Evolutionary conservation across 495 filamentous ascomycete species (phyloP), one percentile per base, ranked within the genome.

Genomic region (Lophium mytilinum): DNA sequence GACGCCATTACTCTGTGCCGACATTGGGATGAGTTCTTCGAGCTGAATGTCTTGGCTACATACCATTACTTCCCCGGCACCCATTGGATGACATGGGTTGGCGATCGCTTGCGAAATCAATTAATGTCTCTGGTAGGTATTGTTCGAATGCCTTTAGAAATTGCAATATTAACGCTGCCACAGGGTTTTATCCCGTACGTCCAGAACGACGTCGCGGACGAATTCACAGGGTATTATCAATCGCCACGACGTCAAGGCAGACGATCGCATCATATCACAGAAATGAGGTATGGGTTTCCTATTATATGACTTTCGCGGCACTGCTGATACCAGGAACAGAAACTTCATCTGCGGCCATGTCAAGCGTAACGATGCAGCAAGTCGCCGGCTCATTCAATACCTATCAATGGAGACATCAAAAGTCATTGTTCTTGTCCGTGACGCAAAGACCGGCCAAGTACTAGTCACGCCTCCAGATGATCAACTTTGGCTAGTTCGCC

Each of bases 11-110:
- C 67, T 15, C 71, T 80, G 9, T 81, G 79, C 56, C 74, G 76
- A 40, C 77, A 76, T 56, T 80, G 76, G 77, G 71, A 77, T 33
- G 79, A 81, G 56, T 77, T 80, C 61, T 75, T 72, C 45, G 72
- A 79, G 42, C 57, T 81, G 30, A 76, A 75, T 41, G 66, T 74
- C 37, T 69, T 79, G 8, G 67, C 75, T 4, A 45, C 70, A 14
- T 78, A 73, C 63, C 71, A 78, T 46, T 81, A 75, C 49, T 80
- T 80, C 47, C 76, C 75, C 0, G 73, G 72, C 0, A 68, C 72
- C 5, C 75, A 75, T 53, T 78, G 73, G 75, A 57, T 66, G 14
- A 50, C 7, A 0, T 50, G 57, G 30, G 61, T 68, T 19, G 71
- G 72, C 4, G 71, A 75, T 63, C 55, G 51, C n/a, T 18, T 66